Evolutionary conservation across 73 alveolate species (phyloP), one percentile per base, ranked within the genome.

Genomic region (Paramecium octaurelia): DNA sequence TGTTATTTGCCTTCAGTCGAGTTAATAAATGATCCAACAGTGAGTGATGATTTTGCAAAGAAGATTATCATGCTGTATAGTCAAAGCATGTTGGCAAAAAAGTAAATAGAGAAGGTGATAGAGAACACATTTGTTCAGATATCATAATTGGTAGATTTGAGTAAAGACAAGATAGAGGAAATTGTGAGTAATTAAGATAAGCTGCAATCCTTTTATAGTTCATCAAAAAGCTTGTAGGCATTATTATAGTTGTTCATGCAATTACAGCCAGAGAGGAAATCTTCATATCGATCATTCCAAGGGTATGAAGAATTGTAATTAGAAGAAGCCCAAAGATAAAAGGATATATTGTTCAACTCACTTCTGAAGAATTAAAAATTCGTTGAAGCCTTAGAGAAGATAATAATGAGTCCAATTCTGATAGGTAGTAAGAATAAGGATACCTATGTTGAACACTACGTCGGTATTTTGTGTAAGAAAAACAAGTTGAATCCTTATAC

Each of bases 1-100:
- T 80, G 91, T 48, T 80, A 80, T 80, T 48, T 44, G 27, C 91
- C 91, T 11, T 43, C 76, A 27, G 29, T 23, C 3, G 91, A 80
- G 16, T 44, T 80, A 23, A 14, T 80, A 23, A 71, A 80, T 80
- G 91, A 80, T 43, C 91, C 91, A 20, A 44, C 76, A 3, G 70
- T 80, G n/a, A 80, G 91, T 80, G 91, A 80, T 80, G 91, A 80
- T 48, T 80, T 80, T 80, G 91, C 91, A 8, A 80, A 48, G 34
- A 80, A 80, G 24, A 80, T 80, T 23, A 80, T 80, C 11, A 80
- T 80, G 91, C 8, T 80, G 8, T 80, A 80, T 80, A 80, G 91
- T 80, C 23, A 80, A 24, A 80, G 91, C 46, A 44, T 24, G 50
- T 44, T 80, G 54, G 91, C 91, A 14, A 80, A 80, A 27, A 44